A percentile compares a stretch with the other conserved stretches of the same genome.
Conservation (phyloP, 176 grass and related monocot genomes). For the Musa beccarii region DNA sequence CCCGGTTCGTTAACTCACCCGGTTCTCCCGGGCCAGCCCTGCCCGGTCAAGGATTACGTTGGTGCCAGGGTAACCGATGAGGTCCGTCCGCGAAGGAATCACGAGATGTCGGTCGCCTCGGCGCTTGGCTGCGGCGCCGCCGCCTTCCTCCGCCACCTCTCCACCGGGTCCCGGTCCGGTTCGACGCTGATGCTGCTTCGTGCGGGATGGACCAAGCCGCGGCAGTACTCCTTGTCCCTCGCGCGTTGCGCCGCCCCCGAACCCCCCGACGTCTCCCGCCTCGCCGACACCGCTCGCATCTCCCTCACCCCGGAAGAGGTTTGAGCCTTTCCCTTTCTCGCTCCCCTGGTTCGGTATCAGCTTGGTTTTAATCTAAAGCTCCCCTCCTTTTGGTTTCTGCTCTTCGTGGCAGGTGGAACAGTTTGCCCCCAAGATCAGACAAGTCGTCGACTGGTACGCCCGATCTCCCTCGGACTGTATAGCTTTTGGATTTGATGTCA, state of each 20-base stretch:
- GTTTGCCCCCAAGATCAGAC: slow-evolving; percentile 65
- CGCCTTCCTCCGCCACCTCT: neutral
- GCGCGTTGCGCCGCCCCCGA: slow-evolving; percentile 36
- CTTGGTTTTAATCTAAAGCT: neutral
- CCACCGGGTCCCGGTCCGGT: neutral
- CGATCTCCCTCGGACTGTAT: neutral
- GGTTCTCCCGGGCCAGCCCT: too few species aligned
- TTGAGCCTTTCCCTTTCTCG: neutral
- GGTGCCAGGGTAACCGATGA: too few species aligned
- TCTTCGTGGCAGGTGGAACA: slow-evolving; percentile 37
- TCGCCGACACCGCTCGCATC: slow-evolving; percentile 67
- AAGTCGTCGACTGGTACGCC: slow-evolving; percentile 61
- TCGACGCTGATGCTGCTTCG: neutral
- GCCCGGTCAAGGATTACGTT: too few species aligned
- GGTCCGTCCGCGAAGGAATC: too few species aligned
- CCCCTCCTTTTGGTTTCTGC: neutral
- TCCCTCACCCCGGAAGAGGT: slow-evolving; percentile 63
- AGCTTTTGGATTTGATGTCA: neutral
- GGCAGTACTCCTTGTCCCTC: slow-evolving; percentile 4
- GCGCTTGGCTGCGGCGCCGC: neutral
- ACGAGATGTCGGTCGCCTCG: neutral
- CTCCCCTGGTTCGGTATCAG: neutral
- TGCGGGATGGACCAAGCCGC: neutral
- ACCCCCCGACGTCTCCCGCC: slow-evolving; percentile 55
- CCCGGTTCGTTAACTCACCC: too few species aligned